A percentile compares a stretch with the other conserved stretches of the same genome.
phyloP scores from a whole-genome alignment of 257 asterid species.

The Voacanga thouarsii region DNA sequence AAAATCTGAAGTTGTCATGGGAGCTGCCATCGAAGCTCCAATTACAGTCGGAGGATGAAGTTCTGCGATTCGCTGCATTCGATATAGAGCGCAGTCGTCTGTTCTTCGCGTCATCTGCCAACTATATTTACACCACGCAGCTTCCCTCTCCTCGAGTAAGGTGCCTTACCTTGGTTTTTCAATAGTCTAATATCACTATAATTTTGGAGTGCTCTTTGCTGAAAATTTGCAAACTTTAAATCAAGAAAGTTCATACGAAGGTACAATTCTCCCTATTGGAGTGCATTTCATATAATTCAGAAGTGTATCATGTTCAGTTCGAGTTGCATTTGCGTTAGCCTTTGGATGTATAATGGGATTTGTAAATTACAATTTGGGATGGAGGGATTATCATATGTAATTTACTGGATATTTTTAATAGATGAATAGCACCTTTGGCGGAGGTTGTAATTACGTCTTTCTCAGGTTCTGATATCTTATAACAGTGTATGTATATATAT shows the following conservation, averaged over 20 bases:
- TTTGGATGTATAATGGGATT: not conserved
- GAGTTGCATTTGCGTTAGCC: not conserved
- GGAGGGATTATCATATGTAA: not conserved
- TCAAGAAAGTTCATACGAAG: not conserved
- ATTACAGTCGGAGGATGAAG: constrained; percentile 53
- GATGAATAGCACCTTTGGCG: not conserved
- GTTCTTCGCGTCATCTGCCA: constrained; percentile 72
- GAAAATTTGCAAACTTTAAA: not conserved
- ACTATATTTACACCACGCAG: constrained; percentile 51
- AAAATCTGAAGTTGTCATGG: constrained; percentile 69
- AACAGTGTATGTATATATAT: not conserved
- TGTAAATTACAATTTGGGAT: not conserved
- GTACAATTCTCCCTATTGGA: too few species aligned
- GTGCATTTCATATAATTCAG: not conserved
- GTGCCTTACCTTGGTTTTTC: not conserved
- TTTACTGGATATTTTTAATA: not conserved
- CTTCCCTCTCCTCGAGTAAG: constrained; percentile 54
- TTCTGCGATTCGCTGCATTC: constrained; percentile 52
- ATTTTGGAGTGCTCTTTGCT: not conserved
- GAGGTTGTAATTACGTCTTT: not conserved
- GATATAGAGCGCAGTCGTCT: constrained; percentile 80
- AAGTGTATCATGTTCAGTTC: not conserved
- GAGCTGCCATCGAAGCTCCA: constrained; percentile 44
- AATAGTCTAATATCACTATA: not conserved
- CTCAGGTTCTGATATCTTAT: too few species aligned